Evolutionary conservation across 768 basidiomycete species (phyloP).

Genomic region (Amanita exitialis): DNA sequence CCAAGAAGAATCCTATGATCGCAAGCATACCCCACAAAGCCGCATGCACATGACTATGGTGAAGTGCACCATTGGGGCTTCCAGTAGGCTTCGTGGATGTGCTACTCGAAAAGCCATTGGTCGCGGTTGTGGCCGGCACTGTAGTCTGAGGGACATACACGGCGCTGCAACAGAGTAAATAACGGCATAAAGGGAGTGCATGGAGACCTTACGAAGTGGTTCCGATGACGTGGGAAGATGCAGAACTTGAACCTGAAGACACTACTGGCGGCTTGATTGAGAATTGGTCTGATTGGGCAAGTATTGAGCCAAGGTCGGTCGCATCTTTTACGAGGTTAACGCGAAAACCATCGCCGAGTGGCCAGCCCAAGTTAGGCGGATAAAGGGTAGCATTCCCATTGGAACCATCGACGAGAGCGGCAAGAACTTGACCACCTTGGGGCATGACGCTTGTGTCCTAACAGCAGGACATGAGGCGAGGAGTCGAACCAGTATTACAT

Average conservation of each 20-base stretch:
- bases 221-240: slow-evolving; percentile 6
- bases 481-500: neutral
- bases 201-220: slow-evolving; percentile 14
- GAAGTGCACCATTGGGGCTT: slow-evolving; percentile 3
- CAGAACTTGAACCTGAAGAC: slow-evolving; percentile 7
- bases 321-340: slow-evolving; percentile 59
- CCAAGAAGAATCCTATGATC: neutral
- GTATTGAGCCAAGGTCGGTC: slow-evolving; percentile 37
- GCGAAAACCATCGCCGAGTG: slow-evolving; percentile 48
- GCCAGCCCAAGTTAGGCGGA: slow-evolving; percentile 59
- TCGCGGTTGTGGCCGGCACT: neutral
- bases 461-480: slow-evolving; percentile 2
- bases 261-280: slow-evolving; percentile 21
- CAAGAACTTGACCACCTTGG: slow-evolving; percentile 38
- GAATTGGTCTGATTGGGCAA: slow-evolving; percentile 67
- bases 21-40: neutral
- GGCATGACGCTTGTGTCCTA: slow-evolving; percentile 26
- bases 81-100: neutral
- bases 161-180: neutral
- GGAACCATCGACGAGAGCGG: slow-evolving; percentile 43
- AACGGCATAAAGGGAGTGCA: neutral
- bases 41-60: neutral
- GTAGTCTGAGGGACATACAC: neutral
- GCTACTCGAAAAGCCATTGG: neutral
- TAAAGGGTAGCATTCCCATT: slow-evolving; percentile 27